A percentile compares a stretch with the other conserved stretches of the same genome.
These are phyloP conservation scores for Mucor piriformis DNA, from an alignment of 371 early-diverging fungal species.

Conservation along the genomic window DNA sequence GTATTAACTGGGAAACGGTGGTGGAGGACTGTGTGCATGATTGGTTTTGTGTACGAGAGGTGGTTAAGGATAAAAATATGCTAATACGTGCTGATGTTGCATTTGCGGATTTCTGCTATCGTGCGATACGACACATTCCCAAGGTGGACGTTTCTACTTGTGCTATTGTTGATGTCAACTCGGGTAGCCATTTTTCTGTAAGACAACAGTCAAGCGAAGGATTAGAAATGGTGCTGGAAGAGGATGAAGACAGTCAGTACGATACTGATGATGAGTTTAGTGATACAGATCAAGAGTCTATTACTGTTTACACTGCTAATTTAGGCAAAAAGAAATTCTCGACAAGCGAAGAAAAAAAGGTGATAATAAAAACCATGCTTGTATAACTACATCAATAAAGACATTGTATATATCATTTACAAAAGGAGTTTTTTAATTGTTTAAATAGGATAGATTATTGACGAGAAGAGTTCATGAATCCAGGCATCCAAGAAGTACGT, in stretches of 20 bases:
- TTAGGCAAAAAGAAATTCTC: constrained; percentile 8
- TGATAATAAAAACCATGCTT: constrained; percentile 21
- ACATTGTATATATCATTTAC: background rate
- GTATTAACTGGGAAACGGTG: constrained; percentile 37
- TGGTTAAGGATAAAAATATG: constrained; percentile 42
- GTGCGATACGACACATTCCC: constrained; percentile 5
- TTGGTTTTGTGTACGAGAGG: constrained; percentile 52
- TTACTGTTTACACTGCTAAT: background rate
- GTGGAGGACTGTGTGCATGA: constrained; percentile 48
- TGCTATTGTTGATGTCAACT: constrained; percentile 18
- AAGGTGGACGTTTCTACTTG: background rate
- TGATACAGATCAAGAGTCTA: constrained; percentile 6
- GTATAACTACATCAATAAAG: constrained; percentile 3
- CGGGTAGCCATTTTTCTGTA: constrained; percentile 18
- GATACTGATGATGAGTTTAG: constrained; percentile 15
- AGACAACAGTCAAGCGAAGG: constrained; percentile 29
- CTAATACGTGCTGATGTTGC: constrained; percentile 33
- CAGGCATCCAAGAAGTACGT: constrained; percentile 45
- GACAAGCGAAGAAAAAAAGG: background rate
- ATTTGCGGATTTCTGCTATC: constrained; percentile 44
- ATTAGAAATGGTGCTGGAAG: constrained; percentile 37
- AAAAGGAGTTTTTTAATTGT: background rate
- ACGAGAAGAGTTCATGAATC: constrained; percentile 31
- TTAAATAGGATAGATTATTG: background rate
- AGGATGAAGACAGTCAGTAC: constrained; percentile 29